Percentiles rank a stretch among this genome's conserved stretches.
Conservation (phyloP, 805 yeast genomes). For the Starmerella davenportii region DNA sequence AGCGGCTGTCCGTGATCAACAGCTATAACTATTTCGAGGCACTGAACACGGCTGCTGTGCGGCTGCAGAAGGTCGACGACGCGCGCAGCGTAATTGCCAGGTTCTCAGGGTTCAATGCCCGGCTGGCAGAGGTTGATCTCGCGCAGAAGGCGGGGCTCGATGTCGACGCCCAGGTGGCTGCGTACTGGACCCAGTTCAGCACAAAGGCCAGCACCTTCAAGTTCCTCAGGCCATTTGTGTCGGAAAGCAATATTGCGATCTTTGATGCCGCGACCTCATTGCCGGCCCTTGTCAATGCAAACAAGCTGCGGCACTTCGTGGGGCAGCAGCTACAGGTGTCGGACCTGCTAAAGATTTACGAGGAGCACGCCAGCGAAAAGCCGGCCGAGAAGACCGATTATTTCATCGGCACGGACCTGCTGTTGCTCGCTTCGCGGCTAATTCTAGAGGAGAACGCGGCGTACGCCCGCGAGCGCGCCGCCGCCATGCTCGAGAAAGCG, state of each 20-base stretch:
- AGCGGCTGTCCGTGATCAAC: slow-evolving; percentile 38
- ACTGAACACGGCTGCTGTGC: slow-evolving; percentile 30
- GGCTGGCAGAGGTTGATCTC: slow-evolving; percentile 35
- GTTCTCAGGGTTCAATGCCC: slow-evolving; percentile 35
- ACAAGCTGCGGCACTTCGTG: slow-evolving; percentile 32
- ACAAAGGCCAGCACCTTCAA: slow-evolving; percentile 46
- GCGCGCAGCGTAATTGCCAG: slow-evolving; percentile 21
- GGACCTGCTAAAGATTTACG: slow-evolving; percentile 27
- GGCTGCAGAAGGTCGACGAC: slow-evolving; percentile 24
- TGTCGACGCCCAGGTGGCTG: not conserved
- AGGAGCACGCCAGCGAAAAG: slow-evolving; percentile 23
- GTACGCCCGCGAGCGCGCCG: slow-evolving; percentile 23
- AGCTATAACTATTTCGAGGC: slow-evolving; percentile 64
- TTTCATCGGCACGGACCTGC: slow-evolving; percentile 48
- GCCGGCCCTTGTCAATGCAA: slow-evolving; percentile 25
- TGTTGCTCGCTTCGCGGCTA: slow-evolving; percentile 36
- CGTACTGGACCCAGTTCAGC: slow-evolving; percentile 32
- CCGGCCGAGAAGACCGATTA: slow-evolving; percentile 39
- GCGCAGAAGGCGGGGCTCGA: slow-evolving; percentile 20
- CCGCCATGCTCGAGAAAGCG: slow-evolving; percentile 42
- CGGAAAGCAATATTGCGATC: slow-evolving; percentile 15
- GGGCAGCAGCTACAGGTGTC: slow-evolving; percentile 16
- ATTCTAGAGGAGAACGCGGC: slow-evolving; percentile 16
- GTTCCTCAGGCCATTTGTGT: slow-evolving; percentile 32
- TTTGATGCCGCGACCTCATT: slow-evolving; percentile 14